Conservation (phyloP, 2,329 filamentous ascomycete species). For the Pyrenophora tritici-repentis region DNA sequence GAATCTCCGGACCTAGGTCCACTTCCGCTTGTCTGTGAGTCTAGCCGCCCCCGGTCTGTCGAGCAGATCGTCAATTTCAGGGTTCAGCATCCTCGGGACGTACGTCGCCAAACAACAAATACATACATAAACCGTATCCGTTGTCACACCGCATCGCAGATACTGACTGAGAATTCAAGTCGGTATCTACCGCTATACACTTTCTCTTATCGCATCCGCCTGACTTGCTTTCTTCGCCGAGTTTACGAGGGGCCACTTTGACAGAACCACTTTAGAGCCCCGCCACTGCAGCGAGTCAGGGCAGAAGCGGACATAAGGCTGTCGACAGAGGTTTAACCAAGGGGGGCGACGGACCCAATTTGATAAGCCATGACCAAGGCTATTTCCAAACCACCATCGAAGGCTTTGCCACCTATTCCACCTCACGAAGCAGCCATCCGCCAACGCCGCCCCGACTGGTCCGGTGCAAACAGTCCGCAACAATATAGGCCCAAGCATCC, state of each 20-base stretch:
- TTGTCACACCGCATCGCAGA: slow-evolving; percentile 17
- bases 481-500: slow-evolving; percentile 29
- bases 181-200: slow-evolving; percentile 1
- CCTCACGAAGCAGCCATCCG: slow-evolving; percentile 16
- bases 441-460: slow-evolving; percentile 18
- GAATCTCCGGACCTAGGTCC: slow-evolving; percentile 4
- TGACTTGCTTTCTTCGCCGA: neutral
- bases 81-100: slow-evolving; percentile 21
- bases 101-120: slow-evolving; percentile 9
- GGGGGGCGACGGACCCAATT: slow-evolving; percentile 7
- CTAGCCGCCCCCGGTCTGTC: slow-evolving; percentile 14
- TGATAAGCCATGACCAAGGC: slow-evolving; percentile 36
- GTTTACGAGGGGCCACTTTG: slow-evolving; percentile 2
- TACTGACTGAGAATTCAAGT: slow-evolving; percentile 18
- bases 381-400: slow-evolving; percentile 26
- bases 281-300: slow-evolving; percentile 23
- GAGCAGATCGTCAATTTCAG: slow-evolving; percentile 20
- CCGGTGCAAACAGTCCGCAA: slow-evolving; percentile 29
- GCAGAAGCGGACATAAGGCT: slow-evolving; percentile 13
- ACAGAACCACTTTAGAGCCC: slow-evolving; percentile 16
- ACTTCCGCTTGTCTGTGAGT: slow-evolving; percentile 21
- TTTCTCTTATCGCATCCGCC: slow-evolving; percentile 1
- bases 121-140: slow-evolving; percentile 2
- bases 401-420: slow-evolving; percentile 36
- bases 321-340: slow-evolving; percentile 7